Base-by-base conservation (phyloP, 768 basidiomycete genomes). In the Suillus americanus region DNA sequence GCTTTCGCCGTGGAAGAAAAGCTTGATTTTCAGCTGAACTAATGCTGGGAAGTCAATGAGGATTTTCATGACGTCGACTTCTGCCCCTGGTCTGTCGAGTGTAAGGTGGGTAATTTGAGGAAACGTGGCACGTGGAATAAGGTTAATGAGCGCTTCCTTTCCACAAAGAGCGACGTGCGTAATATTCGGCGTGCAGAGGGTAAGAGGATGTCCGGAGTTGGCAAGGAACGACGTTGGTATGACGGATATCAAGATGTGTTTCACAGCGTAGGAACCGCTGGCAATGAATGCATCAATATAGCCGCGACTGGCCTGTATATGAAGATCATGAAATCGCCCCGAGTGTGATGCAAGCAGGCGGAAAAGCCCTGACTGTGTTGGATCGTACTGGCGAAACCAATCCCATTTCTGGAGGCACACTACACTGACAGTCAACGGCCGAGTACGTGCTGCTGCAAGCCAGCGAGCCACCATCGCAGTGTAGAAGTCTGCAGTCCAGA, bases 401-500 rank as follows among this genome's bases (percentile, higher is more conserved):
- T 59, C 40, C 57, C 57, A 59, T 25, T 59, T 59, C 40, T 62
- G 60, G 3, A 37, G 30, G 57, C 37, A 55, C 18, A 59, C 63
- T 46, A 62, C 56, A 55, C 68, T 72, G 64, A 75, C 66, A 35
- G 66, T 43, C n/a, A 77, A 60, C 16, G 69, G 72, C 1, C 75
- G 72, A 50, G 48, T 62, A 35, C 65, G 60, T 5, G 72, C 63
- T 14, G 65, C 70, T 16, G 64, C 57, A 1, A 75, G 66, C 74
- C 74, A 75, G 33, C 18, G 53, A 55, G 66, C 61, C 14, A 67
- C 57, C 75, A 75, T 77, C 35, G 61, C 60, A 18, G 75, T 57
- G 16, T 77, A 68, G 25, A 69, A 64, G 9, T 70, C 69, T 41
- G 62, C 67, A 54, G 73, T 77, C 74, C 74, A 75, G n/a, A 66